Evolutionary conservation across 2,329 filamentous ascomycete species (phyloP), one percentile per base, ranked within the genome.

Genomic region (Metarhizium sp.): DNA sequence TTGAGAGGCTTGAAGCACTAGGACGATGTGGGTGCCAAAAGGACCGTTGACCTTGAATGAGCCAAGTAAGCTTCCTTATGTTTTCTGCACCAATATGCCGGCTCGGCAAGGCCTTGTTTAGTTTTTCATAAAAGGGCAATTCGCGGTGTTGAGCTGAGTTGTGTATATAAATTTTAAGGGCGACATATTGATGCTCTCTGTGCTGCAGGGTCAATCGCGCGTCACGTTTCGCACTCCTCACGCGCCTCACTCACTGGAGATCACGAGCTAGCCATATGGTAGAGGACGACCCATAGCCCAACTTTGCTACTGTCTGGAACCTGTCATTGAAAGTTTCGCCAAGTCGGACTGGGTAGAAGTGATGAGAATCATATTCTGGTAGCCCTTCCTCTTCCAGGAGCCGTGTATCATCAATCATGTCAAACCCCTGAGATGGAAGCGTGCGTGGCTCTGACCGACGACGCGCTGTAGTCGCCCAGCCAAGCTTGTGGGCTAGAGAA

Each of bases 191-290:
- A 30, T 63, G 53, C 18, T 59, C 38, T 36, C 42, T 45, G 16
- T 16, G 6, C 10, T 20, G 18, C 18, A 45, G 2, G 10, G 42
- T 60, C 66, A 53, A 45, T 29, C 32, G 10, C 32, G 32, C 32
- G 32, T 11, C 10, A 11, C 10, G 10, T 34, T 7, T 36, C 11
- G 8, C 20, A 51, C 25, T 55, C 47, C 7, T 11, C 8, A 1
- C 42, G 20, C 20, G 34, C 52, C 25, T 25, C 42, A 58, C 58
- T 54, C 55, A 66, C 66, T 63, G 60, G 11, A 71, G 60, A 58
- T 75, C 68, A 36, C 64, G 66, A 5, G 71, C 71, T 14, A 77
- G 64, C 72, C 73, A 76, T 18, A 74, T 70, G 0, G 73, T 77
- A 5, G 71, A 76, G 6, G 63, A 68, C 16, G 62, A 61, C 25